Base-by-base conservation (phyloP, 1,284 basidiomycete species). In the Pseudozyma tsukubaensis region DNA sequence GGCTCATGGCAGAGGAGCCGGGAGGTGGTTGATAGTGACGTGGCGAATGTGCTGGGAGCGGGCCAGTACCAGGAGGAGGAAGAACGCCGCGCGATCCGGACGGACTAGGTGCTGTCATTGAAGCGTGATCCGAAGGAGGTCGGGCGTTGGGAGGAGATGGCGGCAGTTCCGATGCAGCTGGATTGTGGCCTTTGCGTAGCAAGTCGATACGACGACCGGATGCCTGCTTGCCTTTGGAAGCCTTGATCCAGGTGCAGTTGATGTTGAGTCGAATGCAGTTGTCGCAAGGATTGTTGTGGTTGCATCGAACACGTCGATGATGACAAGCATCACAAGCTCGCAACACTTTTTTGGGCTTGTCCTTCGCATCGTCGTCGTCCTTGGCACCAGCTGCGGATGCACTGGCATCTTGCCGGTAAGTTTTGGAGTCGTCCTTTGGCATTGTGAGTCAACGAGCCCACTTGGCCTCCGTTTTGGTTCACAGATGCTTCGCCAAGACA, bases 191-290 rank as follows among this genome's bases (percentile, higher is more conserved):
- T 57, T 69, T 71, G 40, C 69, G 60, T 8, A 77, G 67, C 1
- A 76, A 54, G 19, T 72, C 72, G 53, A 75, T 79, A 37, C 74
- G 66, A 12, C 68, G 48, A 5, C 71, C 71, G 0, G 71, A 74
- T 13, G 76, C 73, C 43, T 71, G 69, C 57, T 79, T 79, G 60
- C 72, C 76, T 40, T 74, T 72, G 34, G 62, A 66, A 3, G 78
- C 78, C 44, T 80, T 78, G 60, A 68, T 65, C 71, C 77, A 80
- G n/a, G 78, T 77, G 50, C 78, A 80, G 42, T 60, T 69, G 57
- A 78, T 72, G 43, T 76, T 71, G 65, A 80, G 77, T 32, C 78
- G 70, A 42, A 68, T 64, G 59, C 78, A 80, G 51, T 80, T 78
- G 50, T 73, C 71, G 63, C 78, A 80, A 14, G 78, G 78, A 29